Conservation (phyloP, 1,139 yeast species). For the Debaryomyces nepalensis region DNA sequence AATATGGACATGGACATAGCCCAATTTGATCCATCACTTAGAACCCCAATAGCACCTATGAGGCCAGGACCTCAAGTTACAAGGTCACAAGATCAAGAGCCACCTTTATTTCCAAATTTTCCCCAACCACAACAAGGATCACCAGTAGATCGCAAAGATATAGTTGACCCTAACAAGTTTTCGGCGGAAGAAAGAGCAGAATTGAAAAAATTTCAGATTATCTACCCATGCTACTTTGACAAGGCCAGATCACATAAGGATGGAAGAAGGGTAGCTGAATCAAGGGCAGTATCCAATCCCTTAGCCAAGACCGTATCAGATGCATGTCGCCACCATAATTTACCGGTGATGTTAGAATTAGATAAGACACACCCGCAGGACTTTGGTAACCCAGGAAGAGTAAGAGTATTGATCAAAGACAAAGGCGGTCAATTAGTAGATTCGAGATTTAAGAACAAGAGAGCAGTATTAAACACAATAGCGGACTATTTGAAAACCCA, state of each 20-base stretch:
- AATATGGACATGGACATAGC: slow-evolving; percentile 92
- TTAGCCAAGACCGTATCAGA: slow-evolving; percentile 82
- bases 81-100: slow-evolving; percentile 62
- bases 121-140: slow-evolving; percentile 19
- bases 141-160: slow-evolving; percentile 20
- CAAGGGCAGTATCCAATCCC: slow-evolving; percentile 81
- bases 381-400: slow-evolving; percentile 96
- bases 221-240: slow-evolving; percentile 95
- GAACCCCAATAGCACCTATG: slow-evolving; percentile 71
- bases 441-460: slow-evolving; percentile 56
- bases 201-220: slow-evolving; percentile 67
- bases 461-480: slow-evolving; percentile 65
- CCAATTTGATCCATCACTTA: slow-evolving; percentile 78
- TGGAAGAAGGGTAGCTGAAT: slow-evolving; percentile 78
- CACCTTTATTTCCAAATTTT: slow-evolving; percentile 31
- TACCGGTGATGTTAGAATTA: slow-evolving; percentile 69
- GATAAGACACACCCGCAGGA: slow-evolving; percentile 95
- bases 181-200: slow-evolving; percentile 59
- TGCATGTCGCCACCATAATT: slow-evolving; percentile 52
- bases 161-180: slow-evolving; percentile 44
- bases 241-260: slow-evolving; percentile 70
- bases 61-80: slow-evolving; percentile 60
- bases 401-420: slow-evolving; percentile 69
- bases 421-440: slow-evolving; percentile 45
- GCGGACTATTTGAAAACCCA: slow-evolving; percentile 65